Evolutionary conservation across 2,329 filamentous ascomycete species (phyloP).

Genomic region (Paecilomyces fulvus): DNA sequence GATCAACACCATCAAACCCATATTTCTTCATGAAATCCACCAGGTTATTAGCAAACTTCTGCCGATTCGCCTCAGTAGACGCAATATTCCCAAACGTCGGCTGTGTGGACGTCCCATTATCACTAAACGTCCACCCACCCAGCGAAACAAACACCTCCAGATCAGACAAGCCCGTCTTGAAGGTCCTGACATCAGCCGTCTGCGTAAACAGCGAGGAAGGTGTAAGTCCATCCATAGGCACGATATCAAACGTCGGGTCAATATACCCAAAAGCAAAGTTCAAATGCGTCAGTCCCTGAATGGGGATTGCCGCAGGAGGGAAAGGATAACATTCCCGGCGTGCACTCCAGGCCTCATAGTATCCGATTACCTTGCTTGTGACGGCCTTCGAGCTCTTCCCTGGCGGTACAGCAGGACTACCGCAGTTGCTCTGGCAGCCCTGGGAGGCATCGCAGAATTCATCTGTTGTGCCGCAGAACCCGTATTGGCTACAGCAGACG

Average conservation of each 20-base stretch:
- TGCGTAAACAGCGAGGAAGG: slow-evolving; percentile 11
- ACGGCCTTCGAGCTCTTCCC: neutral
- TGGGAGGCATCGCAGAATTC: slow-evolving; percentile 9
- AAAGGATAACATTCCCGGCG: slow-evolving; percentile 10
- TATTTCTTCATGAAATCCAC: slow-evolving; percentile 13
- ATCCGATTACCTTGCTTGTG: slow-evolving; percentile 18
- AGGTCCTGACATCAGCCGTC: slow-evolving; percentile 23
- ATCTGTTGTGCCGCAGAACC: slow-evolving; percentile 9
- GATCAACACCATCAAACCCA: too few species aligned
- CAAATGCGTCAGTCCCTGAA: slow-evolving; percentile 15
- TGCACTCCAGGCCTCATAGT: slow-evolving; percentile 25
- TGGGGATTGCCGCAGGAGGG: slow-evolving; percentile 8
- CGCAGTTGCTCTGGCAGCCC: slow-evolving; percentile 6
- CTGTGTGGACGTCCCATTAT: slow-evolving; percentile 6
- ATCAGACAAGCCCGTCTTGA: slow-evolving; percentile 19
- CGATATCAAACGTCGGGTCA: slow-evolving; percentile 24
- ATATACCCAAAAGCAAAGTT: slow-evolving; percentile 37
- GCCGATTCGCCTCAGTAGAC: neutral
- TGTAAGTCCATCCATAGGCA: slow-evolving; percentile 16
- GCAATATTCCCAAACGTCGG: slow-evolving; percentile 7
- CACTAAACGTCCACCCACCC: slow-evolving; percentile 10
- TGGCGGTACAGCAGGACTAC: neutral
- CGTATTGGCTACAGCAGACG: slow-evolving; percentile 8
- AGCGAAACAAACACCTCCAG: slow-evolving; percentile 25
- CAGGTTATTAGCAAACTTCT: slow-evolving; percentile 7